Evolutionary conservation across 805 yeast genomes (phyloP).

Genomic region (Saturnispora hagleri): DNA sequence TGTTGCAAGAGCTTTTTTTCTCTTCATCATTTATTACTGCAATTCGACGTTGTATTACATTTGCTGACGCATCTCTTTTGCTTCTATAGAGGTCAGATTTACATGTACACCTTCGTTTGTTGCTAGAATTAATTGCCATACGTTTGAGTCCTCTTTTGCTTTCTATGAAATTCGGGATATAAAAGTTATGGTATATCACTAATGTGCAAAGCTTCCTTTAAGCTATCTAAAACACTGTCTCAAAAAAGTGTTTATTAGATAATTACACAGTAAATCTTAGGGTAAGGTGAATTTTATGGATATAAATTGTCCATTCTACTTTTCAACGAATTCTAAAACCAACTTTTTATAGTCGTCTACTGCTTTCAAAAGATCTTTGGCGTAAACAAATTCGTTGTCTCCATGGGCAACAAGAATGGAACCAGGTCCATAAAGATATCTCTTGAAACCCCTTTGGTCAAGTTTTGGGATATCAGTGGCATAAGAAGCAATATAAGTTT

Average conservation of each 20-base stretch:
- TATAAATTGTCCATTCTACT: not conserved
- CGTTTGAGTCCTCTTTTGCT: slow-evolving; percentile 8
- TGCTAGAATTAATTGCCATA: not conserved
- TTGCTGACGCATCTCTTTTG: not conserved
- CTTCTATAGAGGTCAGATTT: not conserved
- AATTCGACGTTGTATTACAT: not conserved
- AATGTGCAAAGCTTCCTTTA: not conserved
- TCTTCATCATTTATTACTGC: slow-evolving; percentile 1
- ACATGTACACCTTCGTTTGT: not conserved
- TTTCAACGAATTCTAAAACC: slow-evolving; percentile 15
- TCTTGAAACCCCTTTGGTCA: slow-evolving; percentile 26
- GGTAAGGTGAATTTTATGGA: not conserved
- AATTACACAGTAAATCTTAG: not conserved
- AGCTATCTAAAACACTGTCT: not conserved
- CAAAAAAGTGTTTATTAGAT: too few species aligned
- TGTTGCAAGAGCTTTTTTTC: not conserved
- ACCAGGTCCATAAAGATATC: slow-evolving; percentile 63
- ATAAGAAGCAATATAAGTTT: slow-evolving; percentile 29
- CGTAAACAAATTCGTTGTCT: slow-evolving; percentile 43
- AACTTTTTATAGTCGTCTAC: slow-evolving; percentile 45
- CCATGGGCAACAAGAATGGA: slow-evolving; percentile 53
- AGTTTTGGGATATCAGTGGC: slow-evolving; percentile 41
- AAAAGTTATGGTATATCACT: slow-evolving; percentile 2
- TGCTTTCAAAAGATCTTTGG: slow-evolving; percentile 38
- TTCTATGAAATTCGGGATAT: slow-evolving; percentile 2